Conservation (phyloP, 2,329 filamentous ascomycete species). For the Neofusicoccum umdonicola region DNA sequence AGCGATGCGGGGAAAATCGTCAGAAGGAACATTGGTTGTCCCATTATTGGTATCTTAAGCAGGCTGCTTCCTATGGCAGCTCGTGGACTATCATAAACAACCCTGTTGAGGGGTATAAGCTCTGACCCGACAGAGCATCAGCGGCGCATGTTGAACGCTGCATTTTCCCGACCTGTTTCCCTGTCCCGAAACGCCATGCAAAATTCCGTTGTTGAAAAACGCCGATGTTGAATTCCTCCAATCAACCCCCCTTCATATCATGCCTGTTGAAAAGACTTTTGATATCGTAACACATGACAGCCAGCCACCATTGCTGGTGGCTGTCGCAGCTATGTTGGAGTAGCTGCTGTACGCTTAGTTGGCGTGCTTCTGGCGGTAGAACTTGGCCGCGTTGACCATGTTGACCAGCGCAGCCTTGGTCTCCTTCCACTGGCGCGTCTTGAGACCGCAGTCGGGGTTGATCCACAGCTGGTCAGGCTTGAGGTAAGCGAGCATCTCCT, state of each 20-base stretch:
- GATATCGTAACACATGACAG: slow-evolving; percentile 19
- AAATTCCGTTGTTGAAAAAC: slow-evolving; percentile 16
- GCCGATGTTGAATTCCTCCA: slow-evolving; percentile 17
- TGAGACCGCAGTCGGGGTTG: slow-evolving; percentile 98
- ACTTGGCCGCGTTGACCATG: slow-evolving; percentile 98
- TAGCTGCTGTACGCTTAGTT: slow-evolving; percentile 44
- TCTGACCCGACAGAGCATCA: background rate
- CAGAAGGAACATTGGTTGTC: background rate
- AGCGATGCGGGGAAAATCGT: slow-evolving; percentile 6
- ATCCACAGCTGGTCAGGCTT: slow-evolving; percentile 99
- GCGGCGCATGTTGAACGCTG: slow-evolving; percentile 17
- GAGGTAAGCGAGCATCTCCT: slow-evolving; percentile 95
- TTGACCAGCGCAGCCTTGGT: slow-evolving; percentile 94
- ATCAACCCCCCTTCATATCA: slow-evolving; percentile 13
- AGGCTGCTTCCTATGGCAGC: background rate
- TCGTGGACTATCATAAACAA: background rate
- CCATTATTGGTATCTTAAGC: slow-evolving; percentile 7
- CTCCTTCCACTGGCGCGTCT: slow-evolving; percentile 98
- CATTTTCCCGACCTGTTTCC: slow-evolving; percentile 12
- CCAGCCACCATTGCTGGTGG: background rate
- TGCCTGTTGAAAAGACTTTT: slow-evolving; percentile 20
- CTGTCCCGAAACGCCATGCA: slow-evolving; percentile 14
- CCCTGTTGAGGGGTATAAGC: slow-evolving; percentile 10
- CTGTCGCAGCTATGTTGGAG: slow-evolving; percentile 17
- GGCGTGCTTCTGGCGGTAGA: slow-evolving; percentile 85